Base-by-base conservation (phyloP, 306 rosid species). In the Ochetophila trinervis region DNA sequence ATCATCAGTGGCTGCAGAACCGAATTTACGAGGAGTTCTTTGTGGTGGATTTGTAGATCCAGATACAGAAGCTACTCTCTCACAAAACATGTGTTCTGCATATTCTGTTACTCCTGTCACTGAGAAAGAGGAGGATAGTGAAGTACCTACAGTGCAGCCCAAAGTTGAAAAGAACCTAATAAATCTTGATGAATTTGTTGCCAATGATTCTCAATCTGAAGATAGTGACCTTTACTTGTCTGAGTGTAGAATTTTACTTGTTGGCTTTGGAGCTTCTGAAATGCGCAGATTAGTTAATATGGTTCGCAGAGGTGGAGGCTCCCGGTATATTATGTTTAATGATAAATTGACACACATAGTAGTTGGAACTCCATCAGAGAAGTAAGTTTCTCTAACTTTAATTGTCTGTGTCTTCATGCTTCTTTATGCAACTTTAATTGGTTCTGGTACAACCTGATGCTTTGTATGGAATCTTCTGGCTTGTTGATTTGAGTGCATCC, bases 241-340 rank as follows among this genome's bases (percentile, higher is more conserved):
- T 56, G 97, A 84, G 64, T 89, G 98, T 82, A 82, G 88, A 81
- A 83, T 93, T 67, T 69, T 76, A 34, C 80, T 87, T 65, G 83
- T 84, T 82, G 98, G 98, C 35, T 93, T 89, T 65, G 89, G 84
- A 81, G 91, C 88, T 66, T 74, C 88, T 60, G 89, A 89, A 80
- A 77, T 89, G 95, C 91, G 97, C 53, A 86, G 85, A 74, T 73
- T 93, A 63, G 86, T 89, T 65, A 87, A 78, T 89, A 82, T 89
- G 86, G 83, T 87, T 73, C 97, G 91, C 53, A 86, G 75, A 67
- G 98, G 97, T 53, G 98, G 97, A 68, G 98, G 96, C 51, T 85
- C 95, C 65, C 83, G 96, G 19, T 89, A 82, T 78, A 83, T 89
- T 86, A 66, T 67, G 24, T 75, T 80, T 67, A 86, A 84, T 81